phyloP scores from a whole-genome alignment of 2,329 filamentous ascomycete species.

The Exserohilum turcica region DNA sequence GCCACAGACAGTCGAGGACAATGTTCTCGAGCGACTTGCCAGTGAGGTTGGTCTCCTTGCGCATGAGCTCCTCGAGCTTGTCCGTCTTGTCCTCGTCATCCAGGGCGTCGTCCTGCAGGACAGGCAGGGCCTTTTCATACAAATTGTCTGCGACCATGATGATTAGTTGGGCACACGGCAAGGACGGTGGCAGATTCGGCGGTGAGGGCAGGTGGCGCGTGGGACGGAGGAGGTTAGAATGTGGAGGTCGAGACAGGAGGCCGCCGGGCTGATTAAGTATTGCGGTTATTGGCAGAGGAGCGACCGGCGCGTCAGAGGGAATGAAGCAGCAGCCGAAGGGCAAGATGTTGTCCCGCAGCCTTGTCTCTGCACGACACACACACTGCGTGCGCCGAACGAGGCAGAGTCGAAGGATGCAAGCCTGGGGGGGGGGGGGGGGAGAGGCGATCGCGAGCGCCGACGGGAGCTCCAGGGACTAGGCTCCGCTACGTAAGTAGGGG shows the following conservation, averaged over 20 bases:
- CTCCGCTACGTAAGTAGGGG: constrained; percentile 19
- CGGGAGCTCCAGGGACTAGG: constrained; percentile 31
- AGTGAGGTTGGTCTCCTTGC: constrained; percentile 74
- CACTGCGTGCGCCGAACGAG: constrained; percentile 19
- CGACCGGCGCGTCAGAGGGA: constrained; percentile 28
- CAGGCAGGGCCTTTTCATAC: constrained; percentile 87
- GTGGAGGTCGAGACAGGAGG: constrained; percentile 19
- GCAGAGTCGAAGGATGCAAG: constrained; percentile 22
- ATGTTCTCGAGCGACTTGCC: constrained; percentile 85
- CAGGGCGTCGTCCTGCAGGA: constrained; percentile 79
- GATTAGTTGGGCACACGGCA: constrained; percentile 29
- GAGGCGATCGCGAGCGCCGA: constrained; percentile 18
- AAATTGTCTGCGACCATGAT: constrained; percentile 89
- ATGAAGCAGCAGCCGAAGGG: constrained; percentile 27
- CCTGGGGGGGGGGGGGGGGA: constrained; percentile 13
- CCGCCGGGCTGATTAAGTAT: constrained; percentile 30
- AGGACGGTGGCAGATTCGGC: constrained; percentile 6
- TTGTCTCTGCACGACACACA: constrained; percentile 21
- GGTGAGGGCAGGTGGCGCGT: constrained; percentile 10
- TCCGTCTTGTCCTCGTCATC: constrained; percentile 97
- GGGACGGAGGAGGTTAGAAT: constrained; percentile 7
- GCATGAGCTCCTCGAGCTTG: constrained; percentile 82
- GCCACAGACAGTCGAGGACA: constrained; percentile 88
- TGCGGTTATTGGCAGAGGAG: constrained; percentile 22
- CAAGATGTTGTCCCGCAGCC: constrained; percentile 23